These are phyloP conservation scores for Magnaporthiopsis incrustans DNA, from an alignment of 2,329 filamentous ascomycete genomes.

Conservation along the genomic window DNA sequence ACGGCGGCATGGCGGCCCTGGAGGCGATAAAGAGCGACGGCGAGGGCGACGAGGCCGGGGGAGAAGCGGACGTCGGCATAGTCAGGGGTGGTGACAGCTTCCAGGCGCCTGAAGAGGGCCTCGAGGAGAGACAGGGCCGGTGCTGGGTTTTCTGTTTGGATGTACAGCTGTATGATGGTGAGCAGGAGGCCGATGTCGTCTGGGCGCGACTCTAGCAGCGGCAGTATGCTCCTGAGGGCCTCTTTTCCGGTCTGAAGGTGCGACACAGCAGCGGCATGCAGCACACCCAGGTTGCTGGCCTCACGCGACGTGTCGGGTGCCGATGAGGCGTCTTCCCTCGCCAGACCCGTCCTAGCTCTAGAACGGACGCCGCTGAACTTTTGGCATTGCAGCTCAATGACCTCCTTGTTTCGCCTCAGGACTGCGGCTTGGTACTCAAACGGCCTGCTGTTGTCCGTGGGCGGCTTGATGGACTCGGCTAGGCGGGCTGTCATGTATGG, in stretches of 20 bases:
- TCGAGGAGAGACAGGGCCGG: constrained; percentile 71
- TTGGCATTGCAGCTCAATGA: constrained; percentile 56
- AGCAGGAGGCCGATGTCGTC: constrained; percentile 74
- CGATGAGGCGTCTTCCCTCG: constrained; percentile 19
- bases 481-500: constrained; percentile 60
- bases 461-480: constrained; percentile 43
- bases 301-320: constrained; percentile 22
- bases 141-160: constrained; percentile 61
- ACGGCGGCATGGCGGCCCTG: constrained; percentile 68
- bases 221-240: constrained; percentile 61
- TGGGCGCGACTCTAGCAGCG: constrained; percentile 64
- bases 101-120: constrained; percentile 63
- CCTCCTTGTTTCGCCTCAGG: constrained; percentile 54
- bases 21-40: constrained; percentile 69
- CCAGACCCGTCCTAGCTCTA: constrained; percentile 36
- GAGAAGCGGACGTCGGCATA: constrained; percentile 68
- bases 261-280: constrained; percentile 66
- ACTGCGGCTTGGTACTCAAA: constrained; percentile 64
- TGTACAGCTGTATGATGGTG: constrained; percentile 74
- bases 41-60: constrained; percentile 74
- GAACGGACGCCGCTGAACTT: constrained; percentile 57
- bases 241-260: constrained; percentile 55
- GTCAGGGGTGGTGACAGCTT: constrained; percentile 46
- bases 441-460: constrained; percentile 50
- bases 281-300: constrained; percentile 35